Evolutionary conservation across 768 basidiomycete species (phyloP).

Genomic region (Leccinum boreale): DNA sequence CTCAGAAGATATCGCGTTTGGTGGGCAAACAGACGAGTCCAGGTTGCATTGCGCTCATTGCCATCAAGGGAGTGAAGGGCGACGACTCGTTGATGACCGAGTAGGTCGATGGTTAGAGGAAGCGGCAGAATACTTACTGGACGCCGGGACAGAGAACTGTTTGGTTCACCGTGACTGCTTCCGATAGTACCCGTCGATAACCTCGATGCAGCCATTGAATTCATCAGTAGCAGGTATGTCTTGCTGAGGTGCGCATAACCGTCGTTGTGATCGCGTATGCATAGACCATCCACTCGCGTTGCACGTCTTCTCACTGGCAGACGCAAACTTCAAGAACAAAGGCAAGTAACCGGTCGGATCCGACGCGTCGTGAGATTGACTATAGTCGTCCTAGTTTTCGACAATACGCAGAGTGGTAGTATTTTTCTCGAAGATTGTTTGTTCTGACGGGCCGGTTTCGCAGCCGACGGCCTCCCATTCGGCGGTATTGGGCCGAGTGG

Average conservation of each 20-base stretch:
- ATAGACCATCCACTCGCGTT: constrained; percentile 75
- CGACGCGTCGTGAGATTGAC: not conserved
- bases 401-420: constrained; percentile 64
- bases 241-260: not conserved
- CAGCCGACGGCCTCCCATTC: constrained; percentile 65
- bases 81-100: constrained; percentile 77
- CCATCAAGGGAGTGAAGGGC: constrained; percentile 57
- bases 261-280: not conserved
- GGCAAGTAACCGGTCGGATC: constrained; percentile 35
- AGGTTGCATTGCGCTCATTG: constrained; percentile 64
- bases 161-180: constrained; percentile 64
- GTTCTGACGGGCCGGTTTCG: not conserved
- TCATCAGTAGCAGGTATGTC: constrained; percentile 56
- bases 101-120: constrained; percentile 37
- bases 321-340: constrained; percentile 55
- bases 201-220: constrained; percentile 68
- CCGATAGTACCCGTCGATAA: constrained; percentile 71
- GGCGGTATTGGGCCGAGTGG: constrained; percentile 61
- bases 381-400: constrained; percentile 46
- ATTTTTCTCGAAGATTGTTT: not conserved
- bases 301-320: constrained; percentile 66
- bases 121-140: not conserved
- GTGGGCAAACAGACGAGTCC: constrained; percentile 59
- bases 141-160: constrained; percentile 64
- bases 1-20: constrained; percentile 60